Conservation (phyloP, 2,329 filamentous ascomycete species). For the Chaetomiaceae sp. region DNA sequence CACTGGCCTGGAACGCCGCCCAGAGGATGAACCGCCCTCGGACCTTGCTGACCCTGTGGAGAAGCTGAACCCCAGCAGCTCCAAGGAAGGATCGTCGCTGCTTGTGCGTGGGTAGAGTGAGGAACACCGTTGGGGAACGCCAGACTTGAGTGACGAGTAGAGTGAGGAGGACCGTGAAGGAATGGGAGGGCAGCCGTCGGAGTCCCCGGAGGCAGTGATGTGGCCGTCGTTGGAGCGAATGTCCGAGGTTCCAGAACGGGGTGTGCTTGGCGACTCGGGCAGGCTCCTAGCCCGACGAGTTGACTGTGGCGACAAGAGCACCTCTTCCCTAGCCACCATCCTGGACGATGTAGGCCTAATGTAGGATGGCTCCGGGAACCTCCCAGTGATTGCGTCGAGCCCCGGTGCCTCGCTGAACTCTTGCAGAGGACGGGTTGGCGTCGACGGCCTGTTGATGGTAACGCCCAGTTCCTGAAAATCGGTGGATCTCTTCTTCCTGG, state of each 20-base stretch:
- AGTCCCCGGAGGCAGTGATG: neutral
- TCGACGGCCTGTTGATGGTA: neutral
- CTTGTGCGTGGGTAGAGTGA: constrained; percentile 15
- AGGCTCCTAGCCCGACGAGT: constrained; percentile 26
- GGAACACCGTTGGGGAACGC: constrained; percentile 20
- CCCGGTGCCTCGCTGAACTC: neutral
- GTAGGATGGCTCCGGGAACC: constrained; percentile 51
- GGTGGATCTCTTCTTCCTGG: constrained; percentile 36
- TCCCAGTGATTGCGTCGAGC: constrained; percentile 28
- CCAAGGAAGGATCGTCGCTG: constrained; percentile 13
- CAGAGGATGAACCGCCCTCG: neutral
- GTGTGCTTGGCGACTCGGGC: constrained; percentile 19
- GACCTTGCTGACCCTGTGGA: neutral
- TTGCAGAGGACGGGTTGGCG: constrained; percentile 2
- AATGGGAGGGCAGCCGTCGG: constrained; percentile 8
- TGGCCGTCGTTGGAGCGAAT: neutral
- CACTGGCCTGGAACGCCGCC: constrained; percentile 14
- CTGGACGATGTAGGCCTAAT: constrained; percentile 51
- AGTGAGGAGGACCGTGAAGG: neutral
- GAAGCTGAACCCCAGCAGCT: constrained; percentile 25
- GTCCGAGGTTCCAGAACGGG: constrained; percentile 3
- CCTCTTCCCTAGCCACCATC: constrained; percentile 55
- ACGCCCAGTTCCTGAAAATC: neutral
- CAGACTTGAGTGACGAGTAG: constrained; percentile 3
- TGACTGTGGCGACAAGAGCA: constrained; percentile 13